Base-by-base conservation (phyloP, 164 flowering plant genomes). In the Nelumbo lutea region DNA sequence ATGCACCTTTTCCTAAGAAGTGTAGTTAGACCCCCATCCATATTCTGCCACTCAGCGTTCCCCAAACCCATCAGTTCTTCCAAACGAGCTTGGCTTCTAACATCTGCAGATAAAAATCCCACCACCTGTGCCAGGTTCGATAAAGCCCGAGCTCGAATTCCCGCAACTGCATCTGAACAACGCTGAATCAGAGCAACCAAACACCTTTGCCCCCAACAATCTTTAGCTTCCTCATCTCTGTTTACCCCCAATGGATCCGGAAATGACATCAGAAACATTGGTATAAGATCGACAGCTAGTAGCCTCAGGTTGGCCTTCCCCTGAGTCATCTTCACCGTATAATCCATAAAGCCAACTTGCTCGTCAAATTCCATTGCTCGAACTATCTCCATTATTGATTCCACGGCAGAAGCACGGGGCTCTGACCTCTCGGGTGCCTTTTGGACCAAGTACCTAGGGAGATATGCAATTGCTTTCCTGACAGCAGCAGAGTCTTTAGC, bases 371-470 rank as follows among this genome's bases (percentile, higher is more conserved):
- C 93, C 87, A 93, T 74, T 9, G 74, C 80, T 63, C 68, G 70
- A 69, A 96, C 89, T 60, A 93, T 76, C 80, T 89, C 89, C 80
- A 87, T 77, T 5, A 96, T 85, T 0, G 93, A 82, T 59, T 96
- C 99, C 52, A 88, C 99, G 6, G 96, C 98, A 44, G 73, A 59
- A 4, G 87, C 88, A 68, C 99, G 86, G 41, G 82, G 84, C 70
- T 95, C 99, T 15, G 97, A 83, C 79, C 79, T 93, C 81, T 93
- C 99, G 0, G 95, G 98, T 0, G 99, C 94, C 78, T 86, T 90
- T 14, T 76, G 76, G 3, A 69, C 84, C 78, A 90, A 75, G 70
- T 80, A 90, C 82, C 86, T 83, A 0, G 95, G 97, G 43, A 96
- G 71, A 73, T 85, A 86, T 43, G 84, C 84, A 13, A 89, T 62